phyloP scores from a whole-genome alignment of 2,329 filamentous ascomycete species.

The Ramichloridium luteum region DNA sequence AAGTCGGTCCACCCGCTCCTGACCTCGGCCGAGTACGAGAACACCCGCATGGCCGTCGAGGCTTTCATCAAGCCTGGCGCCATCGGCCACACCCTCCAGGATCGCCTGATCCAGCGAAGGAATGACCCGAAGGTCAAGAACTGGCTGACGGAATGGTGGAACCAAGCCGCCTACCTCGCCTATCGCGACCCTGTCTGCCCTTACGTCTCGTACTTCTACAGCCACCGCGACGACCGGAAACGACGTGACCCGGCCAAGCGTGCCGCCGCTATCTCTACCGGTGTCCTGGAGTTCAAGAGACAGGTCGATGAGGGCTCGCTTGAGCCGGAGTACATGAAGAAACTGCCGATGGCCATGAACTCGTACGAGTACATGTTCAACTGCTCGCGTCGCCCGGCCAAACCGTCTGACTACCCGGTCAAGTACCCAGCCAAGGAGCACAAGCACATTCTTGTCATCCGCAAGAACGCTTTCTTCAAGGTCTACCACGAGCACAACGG shows the following conservation, averaged over 20 bases:
- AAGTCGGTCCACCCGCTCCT: slow-evolving; percentile 68
- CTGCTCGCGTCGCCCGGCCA: slow-evolving; percentile 69
- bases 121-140: slow-evolving; percentile 75
- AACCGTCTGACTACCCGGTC: slow-evolving; percentile 67
- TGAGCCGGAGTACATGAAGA: slow-evolving; percentile 98
- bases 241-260: slow-evolving; percentile 82
- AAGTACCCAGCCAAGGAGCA: slow-evolving; percentile 66
- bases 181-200: slow-evolving; percentile 95
- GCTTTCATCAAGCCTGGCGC: slow-evolving; percentile 85
- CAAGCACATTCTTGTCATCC: slow-evolving; percentile 78
- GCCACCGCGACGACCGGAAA: slow-evolving; percentile 82
- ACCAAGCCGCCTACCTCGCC: slow-evolving; percentile 77
- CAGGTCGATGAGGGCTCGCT: slow-evolving; percentile 71
- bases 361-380: slow-evolving; percentile 99
- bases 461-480: slow-evolving; percentile 98
- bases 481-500: slow-evolving; percentile 69
- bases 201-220: slow-evolving; percentile 99
- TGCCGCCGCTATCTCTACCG: slow-evolving; percentile 77
- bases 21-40: slow-evolving; percentile 53
- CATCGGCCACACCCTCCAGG: slow-evolving; percentile 70
- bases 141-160: slow-evolving; percentile 99
- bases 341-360: slow-evolving; percentile 94
- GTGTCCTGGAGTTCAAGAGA: slow-evolving; percentile 85
- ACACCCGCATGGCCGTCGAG: slow-evolving; percentile 69
- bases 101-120: slow-evolving; percentile 67